Evolutionary conservation across 352 stramenopile species (phyloP).

Genomic region (Phytophthora kernoviae): DNA sequence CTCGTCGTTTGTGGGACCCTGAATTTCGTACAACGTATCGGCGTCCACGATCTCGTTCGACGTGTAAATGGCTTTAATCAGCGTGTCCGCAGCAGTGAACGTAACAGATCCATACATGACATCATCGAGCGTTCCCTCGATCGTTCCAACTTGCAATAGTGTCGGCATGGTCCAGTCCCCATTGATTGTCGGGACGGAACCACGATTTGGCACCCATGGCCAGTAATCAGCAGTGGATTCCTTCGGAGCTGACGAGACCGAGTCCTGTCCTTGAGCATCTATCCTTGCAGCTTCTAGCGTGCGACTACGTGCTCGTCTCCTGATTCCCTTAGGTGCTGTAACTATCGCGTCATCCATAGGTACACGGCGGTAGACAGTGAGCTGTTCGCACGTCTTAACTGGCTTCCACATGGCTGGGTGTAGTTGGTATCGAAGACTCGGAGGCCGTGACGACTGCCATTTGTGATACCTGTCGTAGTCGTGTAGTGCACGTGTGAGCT

Average conservation of each 20-base stretch:
- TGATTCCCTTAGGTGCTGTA: conserved; percentile 17
- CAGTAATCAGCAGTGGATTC: conserved; percentile 20
- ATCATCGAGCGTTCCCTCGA: conserved; percentile 52
- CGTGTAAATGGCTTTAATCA: conserved; percentile 37
- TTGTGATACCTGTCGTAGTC: conserved; percentile 45
- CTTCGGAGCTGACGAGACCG: conserved; percentile 26
- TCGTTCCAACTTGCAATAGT: conserved; percentile 44
- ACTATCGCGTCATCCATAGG: conserved; percentile 20
- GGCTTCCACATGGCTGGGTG: conserved; percentile 45
- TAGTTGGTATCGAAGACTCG: conserved; percentile 43
- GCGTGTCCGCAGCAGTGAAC: conserved; percentile 25
- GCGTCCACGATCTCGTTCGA: conserved; percentile 43
- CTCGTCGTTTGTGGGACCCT: conserved; percentile 34
- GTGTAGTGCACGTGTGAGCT: conserved; percentile 34
- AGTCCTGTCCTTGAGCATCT: conserved; percentile 13
- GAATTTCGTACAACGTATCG: conserved; percentile 42
- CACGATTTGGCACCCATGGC: conserved; percentile 18
- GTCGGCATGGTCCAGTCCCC: conserved; percentile 39
- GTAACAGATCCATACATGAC: conserved; percentile 50
- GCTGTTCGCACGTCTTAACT: conserved; percentile 46
- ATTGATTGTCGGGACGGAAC: conserved; percentile 7
- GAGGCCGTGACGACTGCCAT: conserved; percentile 38
- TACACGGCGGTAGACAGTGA: conserved; percentile 45
- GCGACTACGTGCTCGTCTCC: conserved; percentile 33
- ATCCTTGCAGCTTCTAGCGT: conserved; percentile 32